These are phyloP conservation scores for Chlorella sorokiniana DNA, from an alignment of 139 green algal genomes.

Conservation along the genomic window DNA sequence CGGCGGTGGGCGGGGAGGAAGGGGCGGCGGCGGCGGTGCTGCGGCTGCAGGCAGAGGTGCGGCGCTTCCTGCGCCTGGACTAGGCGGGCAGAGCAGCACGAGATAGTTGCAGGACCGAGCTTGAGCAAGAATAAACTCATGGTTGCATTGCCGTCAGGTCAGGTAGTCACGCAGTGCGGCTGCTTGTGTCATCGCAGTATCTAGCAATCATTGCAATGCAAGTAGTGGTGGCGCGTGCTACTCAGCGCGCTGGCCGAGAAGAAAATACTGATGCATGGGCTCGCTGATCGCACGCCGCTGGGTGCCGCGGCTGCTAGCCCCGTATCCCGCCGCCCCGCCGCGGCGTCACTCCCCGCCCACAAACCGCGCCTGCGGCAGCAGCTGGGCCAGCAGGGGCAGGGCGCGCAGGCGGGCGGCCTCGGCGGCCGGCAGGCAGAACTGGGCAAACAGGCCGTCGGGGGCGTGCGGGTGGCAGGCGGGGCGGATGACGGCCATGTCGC, in stretches of 20 bases:
- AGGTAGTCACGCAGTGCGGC: too few species aligned
- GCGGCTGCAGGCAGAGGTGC: conserved; percentile 13
- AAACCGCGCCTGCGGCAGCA: background rate
- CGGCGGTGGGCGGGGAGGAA: background rate
- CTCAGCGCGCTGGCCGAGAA: too few species aligned
- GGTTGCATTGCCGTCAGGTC: too few species aligned
- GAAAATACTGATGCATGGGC: too few species aligned
- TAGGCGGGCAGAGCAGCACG: background rate
- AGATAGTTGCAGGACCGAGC: background rate
- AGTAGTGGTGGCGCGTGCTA: too few species aligned
- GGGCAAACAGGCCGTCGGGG: background rate
- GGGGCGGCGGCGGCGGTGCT: background rate
- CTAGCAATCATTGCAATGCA: too few species aligned
- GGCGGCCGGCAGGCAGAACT: background rate
- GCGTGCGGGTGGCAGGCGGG: background rate
- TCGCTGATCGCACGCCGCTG: too few species aligned
- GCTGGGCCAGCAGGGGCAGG: background rate
- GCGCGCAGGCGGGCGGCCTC: background rate
- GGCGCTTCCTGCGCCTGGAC: background rate
- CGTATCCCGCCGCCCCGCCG: too few species aligned
- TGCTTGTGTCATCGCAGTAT: too few species aligned
- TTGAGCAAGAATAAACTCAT: background rate
- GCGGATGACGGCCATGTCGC: background rate
- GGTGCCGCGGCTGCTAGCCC: too few species aligned
- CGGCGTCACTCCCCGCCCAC: background rate